These are phyloP conservation scores for Senna tora DNA, from an alignment of 306 rosid species.

Conservation along the genomic window DNA sequence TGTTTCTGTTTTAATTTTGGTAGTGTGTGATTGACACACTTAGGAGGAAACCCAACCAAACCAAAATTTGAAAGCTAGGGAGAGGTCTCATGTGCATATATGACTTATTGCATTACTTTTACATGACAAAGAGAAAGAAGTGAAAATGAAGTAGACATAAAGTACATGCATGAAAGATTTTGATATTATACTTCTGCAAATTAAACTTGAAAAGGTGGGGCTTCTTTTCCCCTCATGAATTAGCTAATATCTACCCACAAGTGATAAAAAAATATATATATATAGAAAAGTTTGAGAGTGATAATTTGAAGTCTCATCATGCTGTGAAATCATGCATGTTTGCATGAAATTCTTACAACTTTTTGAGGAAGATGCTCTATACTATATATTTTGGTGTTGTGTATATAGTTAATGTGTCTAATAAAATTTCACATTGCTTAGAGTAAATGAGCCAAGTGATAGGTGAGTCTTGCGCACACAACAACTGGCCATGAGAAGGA, in stretches of 20 bases:
- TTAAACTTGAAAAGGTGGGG: slow-evolving; percentile 14
- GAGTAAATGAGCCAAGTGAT: no score
- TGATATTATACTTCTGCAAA: slow-evolving; percentile 35
- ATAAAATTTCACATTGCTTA: no score
- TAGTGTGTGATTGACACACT: no score
- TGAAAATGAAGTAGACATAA: slow-evolving; percentile 25
- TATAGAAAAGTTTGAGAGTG: slow-evolving; percentile 6
- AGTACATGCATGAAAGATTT: slow-evolving; percentile 40
- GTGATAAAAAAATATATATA: no score
- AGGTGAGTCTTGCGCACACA: no score
- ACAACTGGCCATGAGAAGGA: no score
- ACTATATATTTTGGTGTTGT: no score
- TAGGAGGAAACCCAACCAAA: no score
- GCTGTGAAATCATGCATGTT: slow-evolving; percentile 53
- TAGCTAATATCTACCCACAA: slow-evolving; percentile 27
- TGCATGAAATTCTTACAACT: slow-evolving; percentile 53
- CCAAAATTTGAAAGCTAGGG: slow-evolving; percentile 38
- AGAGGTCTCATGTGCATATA: slow-evolving; percentile 41
- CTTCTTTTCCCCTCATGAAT: slow-evolving; percentile 7
- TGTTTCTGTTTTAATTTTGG: no score
- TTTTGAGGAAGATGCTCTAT: slow-evolving; percentile 26
- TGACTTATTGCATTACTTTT: slow-evolving; percentile 34
- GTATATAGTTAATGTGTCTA: no score
- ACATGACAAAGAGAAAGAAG: slow-evolving; percentile 25
- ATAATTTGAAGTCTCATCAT: slow-evolving; percentile 51